phyloP scores from a whole-genome alignment of 768 basidiomycete genomes.

The Russula ochroleuca region DNA sequence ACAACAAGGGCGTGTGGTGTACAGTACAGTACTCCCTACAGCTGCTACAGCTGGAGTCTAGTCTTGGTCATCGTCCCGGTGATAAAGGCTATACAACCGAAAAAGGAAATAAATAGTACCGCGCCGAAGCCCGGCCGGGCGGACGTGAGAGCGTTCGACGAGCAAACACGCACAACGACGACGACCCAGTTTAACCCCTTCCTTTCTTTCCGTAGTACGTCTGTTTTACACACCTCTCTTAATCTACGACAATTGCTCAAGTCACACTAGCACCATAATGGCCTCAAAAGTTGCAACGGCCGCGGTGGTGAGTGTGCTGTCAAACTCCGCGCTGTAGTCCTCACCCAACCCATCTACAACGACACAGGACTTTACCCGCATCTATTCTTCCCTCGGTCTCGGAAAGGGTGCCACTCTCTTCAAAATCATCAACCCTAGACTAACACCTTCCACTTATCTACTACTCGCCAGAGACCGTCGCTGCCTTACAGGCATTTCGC shows the following conservation, averaged over 20 bases:
- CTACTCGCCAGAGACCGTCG: slow-evolving; percentile 67
- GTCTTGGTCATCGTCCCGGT: no score
- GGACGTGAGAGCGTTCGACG: not conserved
- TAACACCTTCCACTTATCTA: not conserved
- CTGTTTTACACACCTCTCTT: not conserved
- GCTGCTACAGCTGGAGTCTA: not conserved
- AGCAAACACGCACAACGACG: not conserved
- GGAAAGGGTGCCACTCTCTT: slow-evolving; percentile 66
- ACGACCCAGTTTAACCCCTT: not conserved
- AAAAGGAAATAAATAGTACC: slow-evolving; percentile 4
- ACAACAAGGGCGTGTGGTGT: no score
- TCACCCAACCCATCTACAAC: slow-evolving; percentile 16
- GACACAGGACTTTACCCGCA: slow-evolving; percentile 72
- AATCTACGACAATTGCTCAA: not conserved
- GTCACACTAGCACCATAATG: slow-evolving; percentile 38
- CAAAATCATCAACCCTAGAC: not conserved
- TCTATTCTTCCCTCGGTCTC: slow-evolving; percentile 77
- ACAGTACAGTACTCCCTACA: no score
- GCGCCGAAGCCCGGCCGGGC: slow-evolving; percentile 1
- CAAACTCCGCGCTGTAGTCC: slow-evolving; percentile 16
- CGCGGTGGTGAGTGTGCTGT: slow-evolving; percentile 44
- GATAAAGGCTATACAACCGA: not conserved
- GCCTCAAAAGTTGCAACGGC: slow-evolving; percentile 67
- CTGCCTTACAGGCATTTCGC: slow-evolving; percentile 90
- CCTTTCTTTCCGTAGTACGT: slow-evolving; percentile 11